Evolutionary conservation across 2,329 filamentous ascomycete species (phyloP).

Genomic region (Thyridium curvatum): DNA sequence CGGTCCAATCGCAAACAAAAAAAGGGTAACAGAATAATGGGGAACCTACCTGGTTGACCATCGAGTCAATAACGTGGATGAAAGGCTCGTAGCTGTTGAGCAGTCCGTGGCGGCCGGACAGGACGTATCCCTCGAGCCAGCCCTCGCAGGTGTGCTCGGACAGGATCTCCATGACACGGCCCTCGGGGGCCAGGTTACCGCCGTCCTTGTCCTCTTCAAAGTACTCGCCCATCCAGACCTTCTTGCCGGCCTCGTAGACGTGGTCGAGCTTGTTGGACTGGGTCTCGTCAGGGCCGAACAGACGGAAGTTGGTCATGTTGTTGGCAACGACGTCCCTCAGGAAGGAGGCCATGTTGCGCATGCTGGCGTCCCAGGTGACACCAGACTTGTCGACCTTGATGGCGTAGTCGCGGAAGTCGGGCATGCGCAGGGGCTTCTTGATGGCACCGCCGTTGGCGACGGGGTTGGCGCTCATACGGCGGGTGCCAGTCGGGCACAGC

Average conservation of each 20-base stretch:
- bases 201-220: constrained; percentile 71
- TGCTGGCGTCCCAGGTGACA: constrained; percentile 51
- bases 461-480: constrained; percentile 72
- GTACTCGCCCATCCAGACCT: constrained; percentile 74
- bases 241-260: constrained; percentile 69
- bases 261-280: constrained; percentile 71
- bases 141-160: constrained; percentile 75
- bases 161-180: constrained; percentile 79
- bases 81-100: constrained; percentile 81
- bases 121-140: constrained; percentile 73
- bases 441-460: constrained; percentile 66
- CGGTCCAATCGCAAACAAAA: constrained; percentile 1
- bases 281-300: constrained; percentile 76
- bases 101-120: constrained; percentile 69
- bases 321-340: constrained; percentile 59
- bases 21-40: neutral
- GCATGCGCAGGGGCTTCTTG: constrained; percentile 60
- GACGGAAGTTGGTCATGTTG: constrained; percentile 64
- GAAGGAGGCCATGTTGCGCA: constrained; percentile 63
- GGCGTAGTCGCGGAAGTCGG: constrained; percentile 63
- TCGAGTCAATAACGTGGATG: constrained; percentile 76
- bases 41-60: constrained; percentile 63
- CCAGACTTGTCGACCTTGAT: constrained; percentile 57
- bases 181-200: constrained; percentile 62
- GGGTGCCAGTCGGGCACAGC: constrained; percentile 57